Evolutionary conservation across 2,329 filamentous ascomycete genomes (phyloP).

Genomic region (Zymoseptoria brevis): DNA sequence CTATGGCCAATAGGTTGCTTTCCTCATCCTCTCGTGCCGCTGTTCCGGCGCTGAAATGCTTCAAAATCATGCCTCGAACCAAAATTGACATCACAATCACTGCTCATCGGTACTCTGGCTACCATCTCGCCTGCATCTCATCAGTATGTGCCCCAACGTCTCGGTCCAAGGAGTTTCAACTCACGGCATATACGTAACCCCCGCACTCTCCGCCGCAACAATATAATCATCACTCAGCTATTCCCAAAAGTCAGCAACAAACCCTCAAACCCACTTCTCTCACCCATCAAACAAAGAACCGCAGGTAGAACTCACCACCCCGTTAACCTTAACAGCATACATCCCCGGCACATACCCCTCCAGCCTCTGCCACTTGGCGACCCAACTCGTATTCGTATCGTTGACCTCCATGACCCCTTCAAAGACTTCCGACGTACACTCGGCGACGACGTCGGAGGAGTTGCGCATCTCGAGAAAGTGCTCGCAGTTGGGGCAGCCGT

Average conservation of each 20-base stretch:
- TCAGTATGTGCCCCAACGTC: neutral
- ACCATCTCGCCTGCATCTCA: constrained; percentile 14
- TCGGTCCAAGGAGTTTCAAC: constrained; percentile 13
- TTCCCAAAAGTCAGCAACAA: too few relatives aligned
- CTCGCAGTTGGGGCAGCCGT: constrained; percentile 96
- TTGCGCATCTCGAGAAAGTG: constrained; percentile 76
- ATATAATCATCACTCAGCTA: constrained; percentile 50
- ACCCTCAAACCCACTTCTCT: too few relatives aligned
- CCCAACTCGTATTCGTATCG: constrained; percentile 80
- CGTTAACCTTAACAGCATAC: constrained; percentile 92
- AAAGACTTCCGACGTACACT: constrained; percentile 93
- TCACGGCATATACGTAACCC: constrained; percentile 54
- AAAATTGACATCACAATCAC: neutral
- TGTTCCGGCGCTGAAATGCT: neutral
- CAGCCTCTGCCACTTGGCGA: constrained; percentile 91
- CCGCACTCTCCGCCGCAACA: constrained; percentile 49
- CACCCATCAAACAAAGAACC: neutral
- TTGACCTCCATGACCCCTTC: constrained; percentile 83
- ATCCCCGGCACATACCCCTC: constrained; percentile 81
- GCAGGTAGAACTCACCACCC: constrained; percentile 48
- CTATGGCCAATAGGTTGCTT: too few relatives aligned
- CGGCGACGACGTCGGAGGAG: constrained; percentile 66
- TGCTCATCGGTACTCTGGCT: constrained; percentile 14
- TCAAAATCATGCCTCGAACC: neutral
- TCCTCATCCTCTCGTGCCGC: too few relatives aligned